Evolutionary conservation across 495 filamentous ascomycete genomes (phyloP), one percentile per base, ranked within the genome.

Genomic region (Penicillium riverlandense): DNA sequence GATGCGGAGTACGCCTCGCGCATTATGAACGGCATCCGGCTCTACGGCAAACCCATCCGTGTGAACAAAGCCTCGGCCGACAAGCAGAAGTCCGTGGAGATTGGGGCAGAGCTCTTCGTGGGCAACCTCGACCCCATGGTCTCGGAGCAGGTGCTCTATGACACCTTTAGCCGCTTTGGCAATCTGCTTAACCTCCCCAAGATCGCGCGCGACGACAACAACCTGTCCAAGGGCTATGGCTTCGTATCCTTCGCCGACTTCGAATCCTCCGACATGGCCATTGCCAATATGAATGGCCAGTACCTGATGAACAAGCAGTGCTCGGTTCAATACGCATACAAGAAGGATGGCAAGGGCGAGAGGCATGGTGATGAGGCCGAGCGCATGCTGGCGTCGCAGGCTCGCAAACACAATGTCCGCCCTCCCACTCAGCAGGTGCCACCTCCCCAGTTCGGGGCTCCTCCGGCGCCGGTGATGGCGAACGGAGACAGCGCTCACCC

Each of bases 301-400:
- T 96, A 89, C 65, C 77, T 98, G 39, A 92, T 94, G 80, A 96
- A 95, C 70, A 95, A 96, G 66, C 83, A 92, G 56, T 82, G 95
- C 52, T 86, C 83, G 2, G 94, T 97, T 35, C 91, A 98, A 61
- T 98, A 98, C 64, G 92, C 92, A 34, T 98, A 95, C 74, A 98
- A 98, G 76, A 97, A 97, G 65, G 94, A 98, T 57, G 92, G 94
- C 35, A 95, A 96, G 67, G 90, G 91, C 48, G 92, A 97, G 69
- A 77, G 94, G 27, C 92, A 98, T 60, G 92, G 92, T 46, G 92
- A 98, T 56, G 74, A 90, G 57, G 92, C 94, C 29, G 92, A 98
- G 67, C 78, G 92, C 52, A 89, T 85, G 77, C 75, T 98, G 40
- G 94, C 92, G 36, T 82, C 85, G 34, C 88, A 96, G 61, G 92